Percentiles rank a stretch among this genome's conserved stretches.
These are phyloP conservation scores for Globisporangium iwayamae DNA, from an alignment of 352 stramenopile genomes.

Conservation along the genomic window DNA sequence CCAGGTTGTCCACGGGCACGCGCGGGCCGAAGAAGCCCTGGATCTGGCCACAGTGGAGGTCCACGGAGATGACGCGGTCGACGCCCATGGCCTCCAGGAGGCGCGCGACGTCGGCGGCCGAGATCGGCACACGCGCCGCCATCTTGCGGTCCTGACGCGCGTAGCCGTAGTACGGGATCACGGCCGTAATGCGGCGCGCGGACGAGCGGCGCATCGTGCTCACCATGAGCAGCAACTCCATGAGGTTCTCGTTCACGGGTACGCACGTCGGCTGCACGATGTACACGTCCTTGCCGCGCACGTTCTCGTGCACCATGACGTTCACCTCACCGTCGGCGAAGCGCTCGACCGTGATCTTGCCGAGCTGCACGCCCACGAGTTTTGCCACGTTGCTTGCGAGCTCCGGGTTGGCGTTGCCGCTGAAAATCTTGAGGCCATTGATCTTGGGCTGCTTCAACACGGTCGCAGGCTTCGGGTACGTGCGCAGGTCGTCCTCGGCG, in stretches of 20 bases:
- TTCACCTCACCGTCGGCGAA: conserved; percentile 99
- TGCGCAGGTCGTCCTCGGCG: conserved; percentile 41
- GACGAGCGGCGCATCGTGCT: conserved; percentile 97
- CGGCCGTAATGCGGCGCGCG: conserved; percentile 97
- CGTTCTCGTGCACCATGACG: conserved; percentile 99
- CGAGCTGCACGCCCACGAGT: conserved; percentile 96
- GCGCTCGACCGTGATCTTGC: conserved; percentile 96
- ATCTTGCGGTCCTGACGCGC: conserved; percentile 91
- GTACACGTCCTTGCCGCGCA: conserved; percentile 99
- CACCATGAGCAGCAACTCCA: conserved; percentile 98
- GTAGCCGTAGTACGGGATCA: conserved; percentile 96
- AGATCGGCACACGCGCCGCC: conserved; percentile 97
- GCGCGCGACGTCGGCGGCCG: conserved; percentile 83
- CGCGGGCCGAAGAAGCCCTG: conserved; percentile 99
- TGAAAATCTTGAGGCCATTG: conserved; percentile 97
- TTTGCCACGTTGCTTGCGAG: conserved; percentile 97
- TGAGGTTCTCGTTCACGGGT: conserved; percentile 99
- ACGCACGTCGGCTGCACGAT: conserved; percentile 99
- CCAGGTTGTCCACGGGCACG: conserved; percentile 99
- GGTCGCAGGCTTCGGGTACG: conserved; percentile 46
- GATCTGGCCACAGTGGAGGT: conserved; percentile 88
- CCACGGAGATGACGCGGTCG: conserved; percentile 84
- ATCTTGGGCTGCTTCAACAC: conserved; percentile 87
- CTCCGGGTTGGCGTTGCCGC: conserved; percentile 96
- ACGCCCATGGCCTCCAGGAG: conserved; percentile 87